Base-by-base conservation (phyloP, 129 eudicot species). In the Pseudognaphalium luteoalbum region DNA sequence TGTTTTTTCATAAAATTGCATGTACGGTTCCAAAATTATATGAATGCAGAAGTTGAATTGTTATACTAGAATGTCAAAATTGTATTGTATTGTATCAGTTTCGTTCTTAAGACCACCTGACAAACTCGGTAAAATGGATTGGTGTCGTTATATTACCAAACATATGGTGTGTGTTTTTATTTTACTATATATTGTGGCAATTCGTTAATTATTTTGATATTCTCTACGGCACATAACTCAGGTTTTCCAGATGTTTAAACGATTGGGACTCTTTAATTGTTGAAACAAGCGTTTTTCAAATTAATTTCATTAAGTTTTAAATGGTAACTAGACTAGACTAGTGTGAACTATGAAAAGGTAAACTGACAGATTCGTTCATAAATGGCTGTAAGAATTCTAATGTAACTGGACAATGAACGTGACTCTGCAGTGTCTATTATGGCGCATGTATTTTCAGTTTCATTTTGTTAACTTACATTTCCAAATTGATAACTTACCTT, bases 341-440 rank as follows among this genome's bases (percentile, higher is more conserved):
- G n/a, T 75, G 47, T 64, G 71, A 75, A 47, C n/a, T n/a, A n/a
- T n/a, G n/a, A n/a, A n/a, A 66, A 66, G 56, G n/a, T 54, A 66
- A 33, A 17, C 51, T 74, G 42, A 39, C 39, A 30, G 51, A n/a
- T 63, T n/a, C 11, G 78, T 74, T 74, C 29, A 17, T 60, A 37
- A 25, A 59, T 22, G 62, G 59, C 29, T 74, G 70, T 17, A 59
- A 57, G 70, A 41, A 60, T 5, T 74, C 12, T 61, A 60, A 12
- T 16, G 57, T 34, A 37, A 71, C 64, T 29, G 51, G 58, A 73
- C 57, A 9, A 22, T 59, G 33, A 37, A 7, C 15, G 28, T 63
- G 60, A 10, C 20, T 58, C 4, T 33, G 30, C 1, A 11, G 16
- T 21, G 22, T 34, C 34, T 54, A 29, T 17, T 21, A 70, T 52